Conservation (phyloP, 2,329 filamentous ascomycete genomes). For the Fusarium temperatum region DNA sequence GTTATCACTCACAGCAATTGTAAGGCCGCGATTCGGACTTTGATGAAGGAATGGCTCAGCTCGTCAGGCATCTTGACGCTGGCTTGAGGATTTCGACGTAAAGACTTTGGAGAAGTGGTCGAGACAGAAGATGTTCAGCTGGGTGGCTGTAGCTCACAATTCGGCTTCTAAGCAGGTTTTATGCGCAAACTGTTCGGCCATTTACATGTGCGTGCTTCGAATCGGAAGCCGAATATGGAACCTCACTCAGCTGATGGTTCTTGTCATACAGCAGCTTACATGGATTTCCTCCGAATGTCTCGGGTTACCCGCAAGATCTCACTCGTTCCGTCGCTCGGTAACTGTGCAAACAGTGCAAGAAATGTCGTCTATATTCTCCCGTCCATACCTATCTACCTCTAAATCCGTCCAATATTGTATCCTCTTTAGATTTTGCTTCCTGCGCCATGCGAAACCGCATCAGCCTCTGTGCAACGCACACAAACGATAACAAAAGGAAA, state of each 20-base stretch:
- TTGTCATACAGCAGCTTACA: slow-evolving; percentile 15
- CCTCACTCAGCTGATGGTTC: slow-evolving; percentile 17
- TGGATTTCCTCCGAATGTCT: background rate
- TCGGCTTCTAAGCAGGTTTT: background rate
- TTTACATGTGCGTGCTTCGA: background rate
- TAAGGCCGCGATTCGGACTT: slow-evolving; percentile 58
- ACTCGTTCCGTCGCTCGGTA: background rate
- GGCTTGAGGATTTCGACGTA: background rate
- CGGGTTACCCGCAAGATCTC: background rate
- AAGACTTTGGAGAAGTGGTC: background rate
- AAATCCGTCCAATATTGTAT: slow-evolving; percentile 14
- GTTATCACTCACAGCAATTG: slow-evolving; percentile 55
- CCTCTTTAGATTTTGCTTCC: slow-evolving; percentile 44
- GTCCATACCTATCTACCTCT: slow-evolving; percentile 28
- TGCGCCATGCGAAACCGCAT: slow-evolving; percentile 41
- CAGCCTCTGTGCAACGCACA: slow-evolving; percentile 34
- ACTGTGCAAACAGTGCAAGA: background rate
- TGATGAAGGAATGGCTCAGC: slow-evolving; percentile 53
- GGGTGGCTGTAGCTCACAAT: background rate
- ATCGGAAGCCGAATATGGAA: slow-evolving; percentile 20
- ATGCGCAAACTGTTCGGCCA: background rate
- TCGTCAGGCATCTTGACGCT: slow-evolving; percentile 49
- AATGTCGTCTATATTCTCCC: slow-evolving; percentile 30
- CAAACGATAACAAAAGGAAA: slow-evolving; percentile 13
- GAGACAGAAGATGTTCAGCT: background rate